Evolutionary conservation across 169 alveolate species (phyloP), one percentile per base, ranked within the genome.

Genomic region (Cytauxzoon felis): DNA sequence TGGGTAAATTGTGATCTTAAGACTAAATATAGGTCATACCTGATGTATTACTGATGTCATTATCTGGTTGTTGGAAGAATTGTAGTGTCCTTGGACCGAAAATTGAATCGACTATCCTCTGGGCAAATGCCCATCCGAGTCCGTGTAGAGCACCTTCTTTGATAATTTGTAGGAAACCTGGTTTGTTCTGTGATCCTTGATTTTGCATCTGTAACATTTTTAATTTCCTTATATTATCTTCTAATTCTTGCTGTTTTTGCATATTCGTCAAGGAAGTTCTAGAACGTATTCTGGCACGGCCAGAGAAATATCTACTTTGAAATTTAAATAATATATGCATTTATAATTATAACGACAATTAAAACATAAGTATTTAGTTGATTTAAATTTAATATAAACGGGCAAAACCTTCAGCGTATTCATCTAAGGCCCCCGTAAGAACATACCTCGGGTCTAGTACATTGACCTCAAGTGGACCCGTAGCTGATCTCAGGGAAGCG

Each of bases 91-190:
- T 49, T 19, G 75, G 68, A 16, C 82, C 82, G 40, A 72, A 62
- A 2, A 72, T 72, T 18, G 78, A 61, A 48, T 63, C 78, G 2
- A 72, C 75, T 50, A 72, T 53, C 40, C 82, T 53, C 34, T 58
- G 75, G 1, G 78, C 82, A 18, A 72, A 61, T 24, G 82, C 26
- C 57, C 64, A 61, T 16, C 82, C 82, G 11, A 72, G 36, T 1
- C 82, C 82, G 60, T 72, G 75, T 1, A 61, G 58, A 24, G 29
- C 48, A 1, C 82, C 78, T 4, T 72, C 82, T 59, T 51, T 43
- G 40, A 72, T 72, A 21, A 45, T 26, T 34, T 36, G 26, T 78
- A 58, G 2, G 26, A 72, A 41, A 5, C 75, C 76, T 34, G 5
- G 67, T 16, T 52, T 47, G 24, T 60, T 33, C 19, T 66, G 59